phyloP scores from a whole-genome alignment of 768 basidiomycete genomes.

The Rhizopogon salebrosus region DNA sequence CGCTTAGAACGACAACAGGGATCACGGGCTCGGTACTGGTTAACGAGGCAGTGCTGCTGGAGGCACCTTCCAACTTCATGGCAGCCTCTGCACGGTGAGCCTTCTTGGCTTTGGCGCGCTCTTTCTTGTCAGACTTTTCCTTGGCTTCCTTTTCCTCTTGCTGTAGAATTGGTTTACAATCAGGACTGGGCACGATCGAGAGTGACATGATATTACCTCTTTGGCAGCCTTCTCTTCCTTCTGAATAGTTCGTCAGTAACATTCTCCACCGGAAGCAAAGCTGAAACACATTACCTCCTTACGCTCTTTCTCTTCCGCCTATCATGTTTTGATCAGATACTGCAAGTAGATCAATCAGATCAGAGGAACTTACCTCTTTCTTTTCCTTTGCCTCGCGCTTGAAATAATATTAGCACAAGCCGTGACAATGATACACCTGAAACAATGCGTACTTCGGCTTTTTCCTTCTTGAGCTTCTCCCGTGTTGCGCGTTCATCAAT shows the following conservation, averaged over 20 bases:
- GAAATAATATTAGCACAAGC: slow-evolving; percentile 3
- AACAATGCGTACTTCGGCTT: slow-evolving; percentile 43
- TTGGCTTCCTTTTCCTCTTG: slow-evolving; percentile 41
- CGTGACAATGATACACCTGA: neutral
- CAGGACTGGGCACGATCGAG: neutral
- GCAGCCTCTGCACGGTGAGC: slow-evolving; percentile 30
- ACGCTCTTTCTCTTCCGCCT: slow-evolving; percentile 58
- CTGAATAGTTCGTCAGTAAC: slow-evolving; percentile 13
- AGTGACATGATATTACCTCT: slow-evolving; percentile 37
- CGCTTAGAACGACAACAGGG: slow-evolving; percentile 15
- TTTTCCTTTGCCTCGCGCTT: slow-evolving; percentile 81
- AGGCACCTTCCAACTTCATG: slow-evolving; percentile 19
- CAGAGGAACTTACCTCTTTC: slow-evolving; percentile 44
- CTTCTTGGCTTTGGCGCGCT: slow-evolving; percentile 53
- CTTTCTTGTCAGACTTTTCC: slow-evolving; percentile 54
- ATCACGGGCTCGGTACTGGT: slow-evolving; percentile 14
- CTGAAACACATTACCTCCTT: slow-evolving; percentile 44
- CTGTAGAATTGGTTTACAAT: slow-evolving; percentile 17
- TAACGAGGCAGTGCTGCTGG: slow-evolving; percentile 7
- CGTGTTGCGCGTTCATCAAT: slow-evolving; percentile 77
- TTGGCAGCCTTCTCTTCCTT: slow-evolving; percentile 52
- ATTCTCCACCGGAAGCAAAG: slow-evolving; percentile 1
- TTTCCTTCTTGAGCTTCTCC: slow-evolving; percentile 81
- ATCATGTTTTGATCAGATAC: slow-evolving; percentile 4
- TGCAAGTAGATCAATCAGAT: neutral